Evolutionary conservation across 2,329 filamentous ascomycete species (phyloP), one percentile per base, ranked within the genome.

Genomic region (Orbilia javanica): DNA sequence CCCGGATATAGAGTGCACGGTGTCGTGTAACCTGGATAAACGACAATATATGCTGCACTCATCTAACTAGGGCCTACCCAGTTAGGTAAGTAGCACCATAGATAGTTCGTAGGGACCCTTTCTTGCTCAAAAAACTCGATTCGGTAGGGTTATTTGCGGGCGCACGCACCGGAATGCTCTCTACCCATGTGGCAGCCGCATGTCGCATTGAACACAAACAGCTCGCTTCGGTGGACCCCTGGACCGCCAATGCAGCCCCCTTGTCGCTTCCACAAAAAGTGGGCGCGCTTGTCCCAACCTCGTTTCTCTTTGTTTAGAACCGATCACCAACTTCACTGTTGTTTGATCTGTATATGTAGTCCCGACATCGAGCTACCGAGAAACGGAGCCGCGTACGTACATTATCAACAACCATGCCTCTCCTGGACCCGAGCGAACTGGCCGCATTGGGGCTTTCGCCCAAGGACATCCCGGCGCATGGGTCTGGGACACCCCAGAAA

Each of bases 401-500:
- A 7, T 13, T 44, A 18, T 20, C n/a, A 18, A 1, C 42, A 8
- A 68, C 53, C 10, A 78, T 78, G 74, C 74, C 74, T n/a, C 63
- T 78, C 15, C 63, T 78, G n/a, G 67, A 78, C 36, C 67, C 67
- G 3, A 68, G 62, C 67, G 74, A 78, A 57, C 31, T 78, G 3
- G 74, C 29, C 10, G 67, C 74, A 4, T 36, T 78, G 8, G 74
- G 74, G 22, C 74, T 78, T 36, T 72, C 74, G 4, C 60, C 74
- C 11, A 57, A 78, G 11, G 67, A 78, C 22, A 67, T 78, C 15
- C 74, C 74, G 5, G 74, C 62, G 5, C 42, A 66, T 36, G 62
- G 67, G 13, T 44, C 27, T 8, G 57, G 46, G 39, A 20, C 60
- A 18, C 57, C 60, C 2, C 65, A 13, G 36, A 65, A 34, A 22